phyloP scores from a whole-genome alignment of 768 basidiomycete genomes.

The Crepidotus variabilis region DNA sequence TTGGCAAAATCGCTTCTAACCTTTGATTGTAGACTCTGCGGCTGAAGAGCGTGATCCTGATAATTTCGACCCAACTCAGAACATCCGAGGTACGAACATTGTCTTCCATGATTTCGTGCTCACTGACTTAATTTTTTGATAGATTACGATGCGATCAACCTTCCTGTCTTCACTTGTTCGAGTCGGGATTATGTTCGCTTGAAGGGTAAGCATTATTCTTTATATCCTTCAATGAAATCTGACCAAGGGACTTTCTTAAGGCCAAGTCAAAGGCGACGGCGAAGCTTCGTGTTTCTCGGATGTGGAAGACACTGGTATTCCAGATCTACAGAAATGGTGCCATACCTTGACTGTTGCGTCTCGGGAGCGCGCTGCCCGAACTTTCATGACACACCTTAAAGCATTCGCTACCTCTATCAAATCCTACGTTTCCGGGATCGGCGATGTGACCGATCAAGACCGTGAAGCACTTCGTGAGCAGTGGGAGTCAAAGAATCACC shows the following conservation, averaged over 20 bases:
- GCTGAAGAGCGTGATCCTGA: conserved; percentile 55
- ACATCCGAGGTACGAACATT: conserved; percentile 39
- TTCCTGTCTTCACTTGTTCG: conserved; percentile 62
- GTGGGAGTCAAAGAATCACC: conserved; percentile 43
- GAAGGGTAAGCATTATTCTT: conserved; percentile 30
- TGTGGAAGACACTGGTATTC: conserved; percentile 51
- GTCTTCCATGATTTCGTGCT: neutral
- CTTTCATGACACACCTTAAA: conserved; percentile 44
- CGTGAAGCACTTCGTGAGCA: conserved; percentile 44
- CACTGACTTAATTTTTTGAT: neutral
- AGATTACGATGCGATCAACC: conserved; percentile 59
- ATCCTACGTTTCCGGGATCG: conserved; percentile 46
- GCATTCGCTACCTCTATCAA: conserved; percentile 45
- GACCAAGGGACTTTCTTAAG: conserved; percentile 22
- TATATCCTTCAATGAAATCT: neutral
- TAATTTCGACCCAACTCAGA: conserved; percentile 49
- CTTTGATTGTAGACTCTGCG: conserved; percentile 37
- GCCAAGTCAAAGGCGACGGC: conserved; percentile 59
- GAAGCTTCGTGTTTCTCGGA: conserved; percentile 52
- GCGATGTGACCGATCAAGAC: conserved; percentile 48
- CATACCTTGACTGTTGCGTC: conserved; percentile 50
- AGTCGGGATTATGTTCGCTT: conserved; percentile 58
- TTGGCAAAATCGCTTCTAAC: too few relatives aligned
- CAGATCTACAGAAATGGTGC: conserved; percentile 56
- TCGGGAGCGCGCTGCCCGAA: conserved; percentile 40